Evolutionary conservation across 495 filamentous ascomycete species (phyloP).

Genomic region (Halenospora varia): DNA sequence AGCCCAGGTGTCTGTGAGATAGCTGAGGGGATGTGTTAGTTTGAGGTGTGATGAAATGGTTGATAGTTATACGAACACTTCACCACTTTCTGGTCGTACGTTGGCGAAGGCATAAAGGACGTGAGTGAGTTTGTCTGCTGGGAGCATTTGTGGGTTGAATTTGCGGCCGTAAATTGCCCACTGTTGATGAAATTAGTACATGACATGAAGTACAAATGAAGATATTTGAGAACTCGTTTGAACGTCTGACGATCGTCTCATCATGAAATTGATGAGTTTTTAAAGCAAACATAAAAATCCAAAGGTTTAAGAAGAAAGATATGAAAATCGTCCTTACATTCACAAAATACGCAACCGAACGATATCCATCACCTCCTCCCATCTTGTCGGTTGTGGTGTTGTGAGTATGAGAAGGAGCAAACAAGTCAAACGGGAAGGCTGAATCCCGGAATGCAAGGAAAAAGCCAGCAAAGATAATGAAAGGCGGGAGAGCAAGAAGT

Average conservation of each 20-base stretch:
- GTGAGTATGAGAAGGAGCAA: background rate
- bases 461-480: conserved; percentile 7
- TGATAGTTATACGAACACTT: conserved; percentile 57
- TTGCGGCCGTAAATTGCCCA: conserved; percentile 89
- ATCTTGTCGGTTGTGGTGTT: conserved; percentile 28
- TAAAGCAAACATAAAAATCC: too few relatives aligned
- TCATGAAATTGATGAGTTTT: too few relatives aligned
- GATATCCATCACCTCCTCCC: conserved; percentile 50
- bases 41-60: too few relatives aligned
- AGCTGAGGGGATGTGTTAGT: too few relatives aligned
- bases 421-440: background rate
- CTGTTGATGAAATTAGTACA: background rate
- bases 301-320: too few relatives aligned
- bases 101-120: conserved; percentile 75
- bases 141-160: conserved; percentile 82
- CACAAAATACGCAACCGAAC: conserved; percentile 78
- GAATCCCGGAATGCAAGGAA: conserved; percentile 6
- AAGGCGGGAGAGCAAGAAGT: conserved; percentile 3
- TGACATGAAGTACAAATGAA: too few relatives aligned
- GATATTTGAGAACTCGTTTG: too few relatives aligned
- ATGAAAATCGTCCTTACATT: conserved; percentile 38
- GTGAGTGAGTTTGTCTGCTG: conserved; percentile 84
- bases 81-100: conserved; percentile 58
- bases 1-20: conserved; percentile 79
- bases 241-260: too few relatives aligned